Evolutionary conservation across 768 basidiomycete species (phyloP), one percentile per base, ranked within the genome.

Genomic region (Pleurotus sapidus): DNA sequence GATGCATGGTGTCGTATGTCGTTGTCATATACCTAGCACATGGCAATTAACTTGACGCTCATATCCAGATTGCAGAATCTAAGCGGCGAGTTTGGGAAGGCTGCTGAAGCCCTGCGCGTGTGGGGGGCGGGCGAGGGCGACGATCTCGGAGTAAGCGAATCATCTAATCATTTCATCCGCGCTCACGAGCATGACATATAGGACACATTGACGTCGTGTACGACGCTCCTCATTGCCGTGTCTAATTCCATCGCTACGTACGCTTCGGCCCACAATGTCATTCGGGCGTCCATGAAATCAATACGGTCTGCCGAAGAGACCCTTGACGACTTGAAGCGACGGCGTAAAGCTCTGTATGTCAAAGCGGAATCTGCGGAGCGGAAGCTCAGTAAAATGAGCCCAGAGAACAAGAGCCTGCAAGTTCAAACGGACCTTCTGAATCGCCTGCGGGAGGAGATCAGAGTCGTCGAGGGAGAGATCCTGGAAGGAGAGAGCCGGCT

Each of bases 321-420:
- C 3, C 80, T 97, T 2, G 91, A 91, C 55, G 88, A 89, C 3
- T 72, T 93, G 12, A 87, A 84, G 62, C 82, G 86, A 14, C 81
- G 88, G 15, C 78, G 93, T 51, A 84, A 86, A 61, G 75, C 76
- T 9, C 77, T 94, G 5, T 79, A 77, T 8, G 70, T 80, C 23
- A 88, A 88, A 60, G 90, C 93, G 0, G 94, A 96, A 55, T 72
- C 82, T 15, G 93, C 92, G 2, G 93, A 96, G 62, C 90, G 81
- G 76, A 96, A 95, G 68, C 80, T 98, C 38, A 83, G 79, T 71
- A 96, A 89, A 75, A 95, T 97, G 94, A 82, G 81, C 60, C 80
- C 89, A 0, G n/a, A n/a, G n/a, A n/a, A n/a, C n/a, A n/a, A n/a
- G n/a, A n/a, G n/a, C n/a, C n/a, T n/a, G n/a, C n/a, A n/a, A n/a